Conservation (phyloP, 2,329 filamentous ascomycete species). For the Xylaria sp. region DNA sequence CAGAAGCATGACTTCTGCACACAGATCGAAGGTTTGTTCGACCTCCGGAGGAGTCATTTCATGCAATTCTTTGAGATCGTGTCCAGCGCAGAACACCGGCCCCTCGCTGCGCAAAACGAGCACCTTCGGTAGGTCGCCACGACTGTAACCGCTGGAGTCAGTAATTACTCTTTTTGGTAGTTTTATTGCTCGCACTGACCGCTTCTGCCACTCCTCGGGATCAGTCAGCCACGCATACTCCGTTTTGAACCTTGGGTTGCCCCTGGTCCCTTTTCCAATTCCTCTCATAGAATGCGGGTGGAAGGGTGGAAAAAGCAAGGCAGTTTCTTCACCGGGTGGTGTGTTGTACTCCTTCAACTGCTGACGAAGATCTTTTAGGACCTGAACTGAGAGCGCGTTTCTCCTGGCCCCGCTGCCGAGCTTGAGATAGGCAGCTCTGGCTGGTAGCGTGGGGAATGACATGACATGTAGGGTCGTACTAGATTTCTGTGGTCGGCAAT, state of each 20-base stretch:
- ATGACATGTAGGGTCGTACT: background rate
- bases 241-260: background rate
- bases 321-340: slow-evolving; percentile 28
- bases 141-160: no score
- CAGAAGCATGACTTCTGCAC: slow-evolving; percentile 42
- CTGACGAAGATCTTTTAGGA: slow-evolving; percentile 34
- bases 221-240: slow-evolving; percentile 38
- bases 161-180: no score
- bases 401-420: slow-evolving; percentile 34
- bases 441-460: slow-evolving; percentile 34
- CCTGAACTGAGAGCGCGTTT: slow-evolving; percentile 37
- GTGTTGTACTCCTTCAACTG: slow-evolving; percentile 36
- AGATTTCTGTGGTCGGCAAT: background rate
- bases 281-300: slow-evolving; percentile 21
- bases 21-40: slow-evolving; percentile 30
- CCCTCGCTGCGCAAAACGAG: slow-evolving; percentile 41
- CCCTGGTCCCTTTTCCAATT: background rate
- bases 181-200: no score
- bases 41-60: slow-evolving; percentile 15
- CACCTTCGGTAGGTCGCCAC: slow-evolving; percentile 37
- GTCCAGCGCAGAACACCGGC: slow-evolving; percentile 42
- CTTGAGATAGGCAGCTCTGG: slow-evolving; percentile 36
- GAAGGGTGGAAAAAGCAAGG: slow-evolving; percentile 40
- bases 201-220: slow-evolving; percentile 31
- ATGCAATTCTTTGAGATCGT: slow-evolving; percentile 41